Percentiles rank a stretch among this genome's conserved stretches.
Conservation (phyloP, 164 flowering plant genomes). For the Umbilicus rupestris region DNA sequence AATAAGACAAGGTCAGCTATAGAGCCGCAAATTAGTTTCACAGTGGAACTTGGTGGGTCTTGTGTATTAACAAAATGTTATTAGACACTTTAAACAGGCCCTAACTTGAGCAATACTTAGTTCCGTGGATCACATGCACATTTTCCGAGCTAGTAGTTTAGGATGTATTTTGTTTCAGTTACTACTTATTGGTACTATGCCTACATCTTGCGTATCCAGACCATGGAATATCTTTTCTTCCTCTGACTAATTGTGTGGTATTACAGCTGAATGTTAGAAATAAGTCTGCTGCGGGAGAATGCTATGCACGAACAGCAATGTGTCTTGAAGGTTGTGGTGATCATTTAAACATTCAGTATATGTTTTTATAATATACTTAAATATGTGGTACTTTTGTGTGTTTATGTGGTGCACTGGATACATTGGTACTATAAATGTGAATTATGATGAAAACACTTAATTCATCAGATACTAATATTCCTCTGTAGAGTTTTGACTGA, state of each 20-base stretch:
- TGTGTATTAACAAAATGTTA: no score
- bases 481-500: no score
- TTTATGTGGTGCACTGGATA: neutral
- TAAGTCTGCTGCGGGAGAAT: conserved; percentile 94
- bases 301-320: conserved; percentile 73
- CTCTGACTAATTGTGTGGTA: conserved; percentile 8
- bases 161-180: neutral
- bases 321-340: conserved; percentile 77
- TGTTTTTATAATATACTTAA: neutral
- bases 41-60: neutral
- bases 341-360: conserved; percentile 5
- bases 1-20: neutral
- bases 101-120: neutral
- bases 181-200: no score
- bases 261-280: conserved; percentile 89
- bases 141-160: neutral
- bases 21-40: neutral
- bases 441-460: no score
- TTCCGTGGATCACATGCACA: neutral
- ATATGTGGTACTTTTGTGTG: neutral
- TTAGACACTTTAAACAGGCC: neutral
- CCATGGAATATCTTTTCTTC: neutral
- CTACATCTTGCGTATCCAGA: neutral
- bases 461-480: no score
- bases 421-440: neutral